Evolutionary conservation across 441 rosid species (phyloP).

Genomic region (California macrophylla): DNA sequence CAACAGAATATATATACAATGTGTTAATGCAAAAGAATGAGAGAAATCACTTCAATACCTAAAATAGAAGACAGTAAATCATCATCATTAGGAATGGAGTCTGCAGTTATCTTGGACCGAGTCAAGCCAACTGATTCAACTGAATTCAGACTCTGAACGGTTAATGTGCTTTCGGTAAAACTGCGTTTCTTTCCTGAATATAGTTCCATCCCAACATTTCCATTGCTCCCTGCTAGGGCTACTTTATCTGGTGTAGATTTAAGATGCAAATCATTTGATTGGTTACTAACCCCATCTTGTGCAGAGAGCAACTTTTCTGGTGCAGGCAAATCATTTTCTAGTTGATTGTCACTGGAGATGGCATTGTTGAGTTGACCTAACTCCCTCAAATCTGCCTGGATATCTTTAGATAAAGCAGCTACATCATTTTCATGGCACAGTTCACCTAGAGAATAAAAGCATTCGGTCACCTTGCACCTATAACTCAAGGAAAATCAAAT

Average conservation of each 20-base stretch:
- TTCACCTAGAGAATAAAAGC: constrained; percentile 23
- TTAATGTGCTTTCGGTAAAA: constrained; percentile 64
- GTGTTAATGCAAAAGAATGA: constrained; percentile 2
- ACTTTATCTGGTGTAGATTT: constrained; percentile 64
- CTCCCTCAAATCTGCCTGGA: constrained; percentile 24
- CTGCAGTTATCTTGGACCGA: constrained; percentile 44
- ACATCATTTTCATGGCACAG: constrained; percentile 26
- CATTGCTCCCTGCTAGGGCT: constrained; percentile 30
- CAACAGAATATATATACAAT: constrained; percentile 3
- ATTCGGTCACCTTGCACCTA: not conserved
- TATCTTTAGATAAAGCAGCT: constrained; percentile 34
- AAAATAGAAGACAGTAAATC: constrained; percentile 88
- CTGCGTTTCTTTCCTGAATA: constrained; percentile 65
- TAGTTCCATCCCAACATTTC: constrained; percentile 30
- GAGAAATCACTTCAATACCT: constrained; percentile 39
- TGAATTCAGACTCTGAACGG: constrained; percentile 58
- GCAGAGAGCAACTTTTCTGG: constrained; percentile 73
- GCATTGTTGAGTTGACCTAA: constrained; percentile 30
- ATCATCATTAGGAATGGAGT: constrained; percentile 81
- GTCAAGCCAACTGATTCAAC: constrained; percentile 56
- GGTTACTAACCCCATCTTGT: constrained; percentile 36
- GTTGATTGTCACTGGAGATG: constrained; percentile 28
- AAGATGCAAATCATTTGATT: constrained; percentile 37
- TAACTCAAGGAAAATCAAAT: constrained; percentile 7
- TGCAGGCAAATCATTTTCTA: constrained; percentile 49